Evolutionary conservation across 108 stramenopile species (phyloP).

Genomic region (Nitzschia inconspicua): DNA sequence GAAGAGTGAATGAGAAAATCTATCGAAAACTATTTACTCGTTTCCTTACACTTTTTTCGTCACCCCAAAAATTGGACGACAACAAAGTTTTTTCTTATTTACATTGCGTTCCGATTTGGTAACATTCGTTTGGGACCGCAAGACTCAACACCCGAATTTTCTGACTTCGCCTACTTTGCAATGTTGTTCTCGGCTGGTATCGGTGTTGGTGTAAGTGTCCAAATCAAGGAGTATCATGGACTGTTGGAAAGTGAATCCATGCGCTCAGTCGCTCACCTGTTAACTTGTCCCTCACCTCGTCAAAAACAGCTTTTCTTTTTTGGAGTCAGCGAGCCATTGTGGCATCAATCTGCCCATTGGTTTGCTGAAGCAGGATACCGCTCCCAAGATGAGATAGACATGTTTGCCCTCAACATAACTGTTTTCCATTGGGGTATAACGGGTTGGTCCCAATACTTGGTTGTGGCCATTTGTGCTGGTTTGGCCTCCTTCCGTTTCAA

Average conservation of each 20-base stretch:
- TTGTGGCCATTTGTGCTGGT: conserved; percentile 44
- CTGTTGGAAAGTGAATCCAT: no score
- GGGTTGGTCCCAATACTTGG: conserved; percentile 53
- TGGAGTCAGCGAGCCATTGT: conserved; percentile 57
- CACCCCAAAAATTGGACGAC: no score
- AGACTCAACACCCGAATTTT: conserved; percentile 47
- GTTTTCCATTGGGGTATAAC: conserved; percentile 64
- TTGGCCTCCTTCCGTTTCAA: conserved; percentile 41
- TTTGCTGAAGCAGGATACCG: conserved; percentile 10
- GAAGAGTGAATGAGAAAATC: no score
- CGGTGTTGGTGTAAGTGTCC: conserved; percentile 54
- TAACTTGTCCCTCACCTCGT: no score
- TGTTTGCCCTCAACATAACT: conserved; percentile 51
- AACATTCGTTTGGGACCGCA: conserved; percentile 49
- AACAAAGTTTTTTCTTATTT: conserved; percentile 45
- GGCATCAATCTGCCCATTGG: conserved; percentile 29
- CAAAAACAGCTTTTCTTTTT: conserved; percentile 60
- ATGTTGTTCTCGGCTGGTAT: conserved; percentile 67
- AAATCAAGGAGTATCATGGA: no score
- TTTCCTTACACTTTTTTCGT: no score
- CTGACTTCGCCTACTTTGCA: conserved; percentile 45
- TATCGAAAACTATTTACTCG: no score
- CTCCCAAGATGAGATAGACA: conserved; percentile 44
- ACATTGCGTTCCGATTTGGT: conserved; percentile 40
- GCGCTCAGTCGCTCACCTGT: no score